Evolutionary conservation across 805 yeast genomes (phyloP), one percentile per base, ranked within the genome.

Genomic region (Spathaspora gorwiae): DNA sequence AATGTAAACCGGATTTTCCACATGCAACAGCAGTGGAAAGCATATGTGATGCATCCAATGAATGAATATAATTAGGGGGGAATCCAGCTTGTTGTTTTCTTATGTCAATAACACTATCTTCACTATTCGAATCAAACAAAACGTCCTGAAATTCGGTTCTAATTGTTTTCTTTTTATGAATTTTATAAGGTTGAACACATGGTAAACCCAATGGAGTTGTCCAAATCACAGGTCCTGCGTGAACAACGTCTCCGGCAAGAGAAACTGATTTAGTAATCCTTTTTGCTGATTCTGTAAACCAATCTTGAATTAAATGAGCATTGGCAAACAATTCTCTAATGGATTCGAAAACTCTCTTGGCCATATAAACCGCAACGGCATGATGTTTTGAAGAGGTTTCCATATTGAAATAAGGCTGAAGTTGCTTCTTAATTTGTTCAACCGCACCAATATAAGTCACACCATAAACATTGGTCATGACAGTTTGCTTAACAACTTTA

Each of bases 381-480:
- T 47, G 34, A 0, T 78, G 66, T 45, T 71, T 70, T 11, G 68
- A 76, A 12, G 60, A 61, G 19, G 60, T 64, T 39, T 71, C 72
- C 44, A 78, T 69, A 24, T 72, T 79, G 46, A 78, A 80, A 42
- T 79, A 64, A 40, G 80, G 83, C 29, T 76, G 78, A 45, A 92
- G 68, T 59, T 90, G 90, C 57, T 83, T 86, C 46, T 81, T 79
- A 57, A 92, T 89, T 66, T 92, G 99, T 3, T 83, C 84, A 13
- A 88, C 80, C 0, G 98, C 99, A 13, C 99, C 99, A 50, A 88
- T 78, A 60, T 79, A 89, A 0, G 99, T 92, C 10, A 92, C 99
- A 56, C 99, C 99, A 61, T 92, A 92, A 33, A 92, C 99, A 57
- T 90, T 90, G 0, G 99, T 92, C 99, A 92, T 92, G 26, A 92